Conservation (phyloP, 2,329 filamentous ascomycete species). For the Botrytis elliptica region DNA sequence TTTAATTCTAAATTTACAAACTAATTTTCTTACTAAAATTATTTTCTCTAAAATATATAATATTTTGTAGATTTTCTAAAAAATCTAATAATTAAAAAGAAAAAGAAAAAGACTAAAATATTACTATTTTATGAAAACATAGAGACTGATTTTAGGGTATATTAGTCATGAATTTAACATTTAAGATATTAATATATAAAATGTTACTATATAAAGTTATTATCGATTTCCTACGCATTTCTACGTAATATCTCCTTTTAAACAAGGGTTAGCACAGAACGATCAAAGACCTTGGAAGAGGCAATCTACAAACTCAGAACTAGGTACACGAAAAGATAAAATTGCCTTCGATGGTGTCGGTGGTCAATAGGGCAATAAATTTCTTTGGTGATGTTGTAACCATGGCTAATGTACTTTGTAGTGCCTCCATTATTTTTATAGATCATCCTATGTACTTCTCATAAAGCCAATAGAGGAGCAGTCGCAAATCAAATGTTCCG, state of each 20-base stretch:
- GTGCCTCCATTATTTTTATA: background rate
- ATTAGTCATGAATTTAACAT: too few relatives aligned
- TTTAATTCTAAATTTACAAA: too few relatives aligned
- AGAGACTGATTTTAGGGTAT: too few relatives aligned
- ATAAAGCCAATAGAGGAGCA: background rate
- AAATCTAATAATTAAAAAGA: too few relatives aligned
- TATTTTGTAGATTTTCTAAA: too few relatives aligned
- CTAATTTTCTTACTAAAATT: too few relatives aligned
- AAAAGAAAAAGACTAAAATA: too few relatives aligned
- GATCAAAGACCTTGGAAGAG: background rate
- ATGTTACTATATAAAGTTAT: too few relatives aligned
- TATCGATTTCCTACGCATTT: background rate
- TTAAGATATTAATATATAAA: too few relatives aligned
- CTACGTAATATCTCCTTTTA: background rate
- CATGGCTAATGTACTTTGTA: background rate
- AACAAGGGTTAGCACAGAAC: background rate
- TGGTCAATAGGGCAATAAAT: background rate
- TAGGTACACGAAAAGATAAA: too few relatives aligned
- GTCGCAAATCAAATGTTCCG: background rate
- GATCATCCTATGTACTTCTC: background rate
- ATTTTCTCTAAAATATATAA: too few relatives aligned
- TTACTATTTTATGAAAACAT: too few relatives aligned
- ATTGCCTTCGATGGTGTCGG: accelerated
- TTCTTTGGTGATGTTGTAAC: background rate
- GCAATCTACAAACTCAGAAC: background rate